phyloP scores from a whole-genome alignment of 1,284 basidiomycete species.

The Fomitiporia mediterranea region DNA sequence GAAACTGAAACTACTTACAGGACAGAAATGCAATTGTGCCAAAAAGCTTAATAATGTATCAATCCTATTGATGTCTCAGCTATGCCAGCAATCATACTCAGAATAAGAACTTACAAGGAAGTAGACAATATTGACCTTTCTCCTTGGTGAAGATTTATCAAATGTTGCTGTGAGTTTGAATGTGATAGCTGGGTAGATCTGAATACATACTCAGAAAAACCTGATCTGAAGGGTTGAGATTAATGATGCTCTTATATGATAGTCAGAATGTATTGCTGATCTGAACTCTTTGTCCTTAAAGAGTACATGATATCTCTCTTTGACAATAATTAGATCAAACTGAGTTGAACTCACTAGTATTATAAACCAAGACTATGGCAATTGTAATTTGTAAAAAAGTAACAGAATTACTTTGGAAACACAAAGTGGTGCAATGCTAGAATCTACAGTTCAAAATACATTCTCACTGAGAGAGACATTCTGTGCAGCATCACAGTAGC shows the following conservation, averaged over 20 bases:
- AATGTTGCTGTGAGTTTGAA: too few species aligned
- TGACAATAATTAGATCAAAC: background rate
- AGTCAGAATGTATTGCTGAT: background rate
- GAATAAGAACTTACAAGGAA: background rate
- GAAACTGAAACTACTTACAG: background rate
- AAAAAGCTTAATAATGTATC: background rate
- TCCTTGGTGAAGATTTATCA: background rate
- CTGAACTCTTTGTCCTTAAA: background rate
- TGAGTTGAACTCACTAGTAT: background rate
- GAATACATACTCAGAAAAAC: background rate
- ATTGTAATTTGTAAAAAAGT: background rate
- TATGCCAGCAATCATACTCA: background rate
- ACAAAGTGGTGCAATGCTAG: background rate
- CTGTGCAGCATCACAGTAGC: too few species aligned
- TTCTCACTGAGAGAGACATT: background rate
- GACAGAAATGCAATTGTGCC: background rate
- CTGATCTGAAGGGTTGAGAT: background rate
- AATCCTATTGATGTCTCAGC: background rate
- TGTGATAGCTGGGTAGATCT: too few species aligned
- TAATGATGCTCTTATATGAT: background rate
- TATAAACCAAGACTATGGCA: background rate
- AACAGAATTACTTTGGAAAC: background rate
- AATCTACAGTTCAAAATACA: background rate
- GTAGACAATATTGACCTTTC: background rate
- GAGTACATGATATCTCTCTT: too few species aligned